Evolutionary conservation across 2,329 filamentous ascomycete species (phyloP).

Genomic region (Colletotrichum sublineola): DNA sequence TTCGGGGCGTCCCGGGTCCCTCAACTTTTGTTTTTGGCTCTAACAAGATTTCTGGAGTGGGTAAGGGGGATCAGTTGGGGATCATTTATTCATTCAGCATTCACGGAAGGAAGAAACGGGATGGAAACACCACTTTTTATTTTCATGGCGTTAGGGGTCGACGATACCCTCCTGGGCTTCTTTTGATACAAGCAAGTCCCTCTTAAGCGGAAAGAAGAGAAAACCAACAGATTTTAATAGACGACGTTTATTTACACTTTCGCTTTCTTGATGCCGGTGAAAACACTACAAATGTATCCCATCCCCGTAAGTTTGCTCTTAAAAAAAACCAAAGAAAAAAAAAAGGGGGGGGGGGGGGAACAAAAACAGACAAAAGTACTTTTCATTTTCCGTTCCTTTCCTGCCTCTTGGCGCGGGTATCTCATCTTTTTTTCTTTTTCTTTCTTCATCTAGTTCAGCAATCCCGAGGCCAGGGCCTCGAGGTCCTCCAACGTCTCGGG

Average conservation of each 20-base stretch:
- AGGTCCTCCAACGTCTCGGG: constrained; percentile 85
- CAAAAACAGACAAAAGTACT: background rate
- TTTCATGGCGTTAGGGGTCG: constrained; percentile 40
- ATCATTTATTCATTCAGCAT: constrained; percentile 22
- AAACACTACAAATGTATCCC: background rate
- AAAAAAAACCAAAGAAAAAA: background rate
- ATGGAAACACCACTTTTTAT: constrained; percentile 4
- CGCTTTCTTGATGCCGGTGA: background rate
- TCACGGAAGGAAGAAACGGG: constrained; percentile 18
- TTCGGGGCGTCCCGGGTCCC: constrained; percentile 19
- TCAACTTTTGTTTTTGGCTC: background rate
- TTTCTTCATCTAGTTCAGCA: constrained; percentile 66
- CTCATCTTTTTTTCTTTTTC: constrained; percentile 47
- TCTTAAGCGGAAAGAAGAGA: constrained; percentile 8
- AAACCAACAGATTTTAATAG: constrained; percentile 5
- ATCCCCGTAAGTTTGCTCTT: background rate
- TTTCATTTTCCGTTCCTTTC: constrained; percentile 3
- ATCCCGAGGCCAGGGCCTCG: constrained; percentile 80
- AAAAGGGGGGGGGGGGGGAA: background rate
- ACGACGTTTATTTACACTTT: constrained; percentile 6
- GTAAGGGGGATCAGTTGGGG: background rate
- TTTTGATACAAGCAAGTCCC: constrained; percentile 15
- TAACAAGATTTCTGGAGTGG: background rate
- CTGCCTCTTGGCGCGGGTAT: constrained; percentile 45
- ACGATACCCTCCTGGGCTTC: constrained; percentile 40